Evolutionary conservation across 2,329 filamentous ascomycete species (phyloP), one percentile per base, ranked within the genome.

Genomic region (Nemania sp.): DNA sequence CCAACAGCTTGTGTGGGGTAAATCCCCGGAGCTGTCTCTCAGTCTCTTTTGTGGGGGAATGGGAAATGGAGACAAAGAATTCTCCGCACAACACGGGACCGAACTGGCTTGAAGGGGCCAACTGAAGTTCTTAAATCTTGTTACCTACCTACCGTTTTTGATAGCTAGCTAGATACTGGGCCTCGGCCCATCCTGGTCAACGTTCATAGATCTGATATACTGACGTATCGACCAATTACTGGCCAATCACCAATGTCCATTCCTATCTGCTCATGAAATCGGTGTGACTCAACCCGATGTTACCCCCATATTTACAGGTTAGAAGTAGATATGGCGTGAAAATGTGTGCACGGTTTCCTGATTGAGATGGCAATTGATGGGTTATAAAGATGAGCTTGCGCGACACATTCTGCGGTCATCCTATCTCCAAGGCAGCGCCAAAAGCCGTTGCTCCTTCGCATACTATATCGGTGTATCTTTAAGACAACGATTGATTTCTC

Each of bases 1-100:
- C 45, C 32, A 57, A 62, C 7, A 59, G 49, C 62, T 65, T 49
- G 47, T 68, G 66, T 68, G 66, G 62, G 66, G 66, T 68, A 66
- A n/a, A 13, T 64, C 62, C n/a, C 53, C 32, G 32, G n/a, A 54
- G 24, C 32, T 54, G 7, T 32, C 29, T 32, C 29, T 32, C 8
- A 8, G n/a, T n/a, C 29, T 4, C 5, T 32, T 5, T 53, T 60
- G 62, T 60, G 65, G 64, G 65, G 32, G 49, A 32, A n/a, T n/a
- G n/a, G n/a, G n/a, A 47, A 32, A 58, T 62, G 54, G 45, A 35
- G 58, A 57, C 53, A 20, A 51, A 26, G 59, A 58, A 27, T 53
- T 54, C 64, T 54, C 64, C 59, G 59, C 59, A 63, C 41, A n/a
- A 20, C 60, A 53, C 52, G 15, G 35, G 18, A 43, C 29, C 13